These are phyloP conservation scores for Trichoderma sp. DNA, from an alignment of 2,329 filamentous ascomycete genomes.

Conservation along the genomic window DNA sequence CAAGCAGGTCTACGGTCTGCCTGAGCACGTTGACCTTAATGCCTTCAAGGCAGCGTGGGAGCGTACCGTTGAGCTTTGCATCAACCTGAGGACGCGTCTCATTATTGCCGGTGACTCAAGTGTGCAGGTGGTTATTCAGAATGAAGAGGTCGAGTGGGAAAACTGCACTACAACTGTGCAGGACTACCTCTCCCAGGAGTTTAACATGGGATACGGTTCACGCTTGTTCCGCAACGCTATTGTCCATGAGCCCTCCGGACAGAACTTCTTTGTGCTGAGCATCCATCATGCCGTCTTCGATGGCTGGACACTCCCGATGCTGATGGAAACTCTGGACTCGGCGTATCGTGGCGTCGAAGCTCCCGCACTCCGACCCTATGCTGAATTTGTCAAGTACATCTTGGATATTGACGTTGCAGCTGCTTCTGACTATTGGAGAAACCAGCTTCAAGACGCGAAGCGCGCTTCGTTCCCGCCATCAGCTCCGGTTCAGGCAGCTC, in stretches of 20 bases:
- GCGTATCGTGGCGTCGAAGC: conserved; percentile 15
- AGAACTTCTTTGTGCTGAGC: conserved; percentile 3
- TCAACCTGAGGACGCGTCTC: conserved; percentile 30
- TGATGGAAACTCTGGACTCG: not conserved
- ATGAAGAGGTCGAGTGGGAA: conserved; percentile 3
- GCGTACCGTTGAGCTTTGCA: not conserved
- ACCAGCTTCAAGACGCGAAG: conserved; percentile 17
- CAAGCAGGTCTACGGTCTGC: conserved; percentile 34
- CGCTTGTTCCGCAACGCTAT: conserved; percentile 15
- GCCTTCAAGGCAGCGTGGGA: conserved; percentile 39
- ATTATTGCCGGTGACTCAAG: conserved; percentile 5
- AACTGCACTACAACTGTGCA: not conserved
- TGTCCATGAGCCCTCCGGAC: conserved; percentile 25
- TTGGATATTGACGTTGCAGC: not conserved
- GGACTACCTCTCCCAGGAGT: not conserved
- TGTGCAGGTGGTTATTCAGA: not conserved
- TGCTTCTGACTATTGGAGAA: conserved; percentile 9
- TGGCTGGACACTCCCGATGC: conserved; percentile 30
- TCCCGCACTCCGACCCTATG: conserved; percentile 24
- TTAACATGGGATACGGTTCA: conserved; percentile 7
- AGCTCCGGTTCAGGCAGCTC: not conserved
- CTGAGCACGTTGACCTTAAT: conserved; percentile 31
- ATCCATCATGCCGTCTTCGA: conserved; percentile 36
- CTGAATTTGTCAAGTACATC: conserved; percentile 28
- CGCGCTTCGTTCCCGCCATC: conserved; percentile 18